Percentiles rank a stretch among this genome's conserved stretches.
Conservation (phyloP, 2,329 filamentous ascomycete species). For the Trichoderma pleuroti region DNA sequence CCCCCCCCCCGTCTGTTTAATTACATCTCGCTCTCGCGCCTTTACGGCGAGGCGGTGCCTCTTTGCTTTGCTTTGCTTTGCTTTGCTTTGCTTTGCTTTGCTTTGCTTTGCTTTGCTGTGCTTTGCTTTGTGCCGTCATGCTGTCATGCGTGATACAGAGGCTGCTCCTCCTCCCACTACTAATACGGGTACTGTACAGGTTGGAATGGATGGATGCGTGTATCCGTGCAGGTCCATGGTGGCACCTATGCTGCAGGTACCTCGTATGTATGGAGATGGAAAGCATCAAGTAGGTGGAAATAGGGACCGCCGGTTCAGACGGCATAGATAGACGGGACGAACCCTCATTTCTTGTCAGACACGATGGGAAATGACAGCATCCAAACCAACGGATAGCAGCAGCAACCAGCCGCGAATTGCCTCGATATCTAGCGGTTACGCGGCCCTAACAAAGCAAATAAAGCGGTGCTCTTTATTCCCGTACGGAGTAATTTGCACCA, state of each 20-base stretch:
- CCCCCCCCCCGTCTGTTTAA: background rate
- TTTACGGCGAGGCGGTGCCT: background rate
- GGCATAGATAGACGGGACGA: background rate
- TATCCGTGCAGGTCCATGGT: background rate
- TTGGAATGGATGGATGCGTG: background rate
- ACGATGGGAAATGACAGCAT: background rate
- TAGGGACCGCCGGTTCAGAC: background rate
- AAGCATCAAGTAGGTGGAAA: background rate
- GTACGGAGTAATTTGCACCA: background rate
- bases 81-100: background rate
- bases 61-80: background rate
- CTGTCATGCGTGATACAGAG: background rate
- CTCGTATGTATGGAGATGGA: background rate
- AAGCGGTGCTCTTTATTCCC: background rate
- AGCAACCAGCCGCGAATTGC: background rate
- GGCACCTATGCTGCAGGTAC: background rate
- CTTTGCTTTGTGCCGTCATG: background rate
- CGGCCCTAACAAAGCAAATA: background rate
- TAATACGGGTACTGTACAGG: background rate
- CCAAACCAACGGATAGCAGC: background rate
- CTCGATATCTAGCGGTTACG: background rate
- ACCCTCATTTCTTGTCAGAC: background rate
- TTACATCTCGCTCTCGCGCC: background rate
- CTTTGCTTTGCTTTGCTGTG: background rate
- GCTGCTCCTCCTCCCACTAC: background rate